These are phyloP conservation scores for Coffea eugenioides DNA, from an alignment of 257 asterid genomes.

Conservation along the genomic window DNA sequence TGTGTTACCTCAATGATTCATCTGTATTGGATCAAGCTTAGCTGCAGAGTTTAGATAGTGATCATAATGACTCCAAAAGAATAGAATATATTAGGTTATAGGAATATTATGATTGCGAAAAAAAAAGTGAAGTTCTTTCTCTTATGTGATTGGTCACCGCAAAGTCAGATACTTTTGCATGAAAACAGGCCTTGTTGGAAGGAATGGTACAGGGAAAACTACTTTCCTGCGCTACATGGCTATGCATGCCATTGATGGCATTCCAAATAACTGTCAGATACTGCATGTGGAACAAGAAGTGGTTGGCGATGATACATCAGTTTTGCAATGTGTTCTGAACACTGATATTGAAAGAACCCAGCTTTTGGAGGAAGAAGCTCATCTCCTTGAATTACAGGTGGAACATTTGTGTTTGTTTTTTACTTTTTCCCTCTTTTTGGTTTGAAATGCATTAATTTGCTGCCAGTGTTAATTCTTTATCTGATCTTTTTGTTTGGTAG, in stretches of 20 bases:
- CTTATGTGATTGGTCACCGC: too few species aligned
- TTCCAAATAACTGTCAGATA: conserved; percentile 94
- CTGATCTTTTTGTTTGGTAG: conserved; percentile 34
- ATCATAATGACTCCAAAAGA: background rate
- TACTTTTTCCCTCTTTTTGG: conserved; percentile 7
- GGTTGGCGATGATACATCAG: conserved; percentile 76
- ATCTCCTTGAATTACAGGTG: conserved; percentile 78
- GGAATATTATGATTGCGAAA: too few species aligned
- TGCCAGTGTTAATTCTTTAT: background rate
- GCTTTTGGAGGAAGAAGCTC: conserved; percentile 86
- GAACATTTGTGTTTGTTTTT: conserved; percentile 11
- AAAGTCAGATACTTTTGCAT: conserved; percentile 5
- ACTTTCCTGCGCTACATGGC: conserved; percentile 98
- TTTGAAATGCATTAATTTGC: conserved; percentile 9
- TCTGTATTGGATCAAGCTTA: background rate
- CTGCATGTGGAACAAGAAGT: conserved; percentile 99
- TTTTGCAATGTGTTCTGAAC: conserved; percentile 88
- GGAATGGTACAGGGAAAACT: conserved; percentile 99
- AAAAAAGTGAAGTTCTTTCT: too few species aligned
- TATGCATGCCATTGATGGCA: conserved; percentile 94
- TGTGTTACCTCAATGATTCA: background rate
- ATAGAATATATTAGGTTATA: too few species aligned
- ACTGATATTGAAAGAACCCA: conserved; percentile 80
- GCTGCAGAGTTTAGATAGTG: background rate
- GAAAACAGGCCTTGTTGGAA: conserved; percentile 88